Evolutionary conservation across 306 rosid genomes (phyloP).

Genomic region (Calophaca sinica): DNA sequence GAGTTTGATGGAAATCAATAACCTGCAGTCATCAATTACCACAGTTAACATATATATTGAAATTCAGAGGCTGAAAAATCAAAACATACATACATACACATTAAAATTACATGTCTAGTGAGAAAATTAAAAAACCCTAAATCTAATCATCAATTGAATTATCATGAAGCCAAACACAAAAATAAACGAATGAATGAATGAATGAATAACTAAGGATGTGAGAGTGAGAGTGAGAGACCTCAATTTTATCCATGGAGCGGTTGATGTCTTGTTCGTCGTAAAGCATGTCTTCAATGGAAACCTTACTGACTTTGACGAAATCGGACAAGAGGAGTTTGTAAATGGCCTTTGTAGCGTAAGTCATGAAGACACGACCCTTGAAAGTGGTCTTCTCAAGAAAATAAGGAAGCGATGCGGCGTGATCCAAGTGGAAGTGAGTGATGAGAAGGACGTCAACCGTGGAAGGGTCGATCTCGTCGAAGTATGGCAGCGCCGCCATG

Average conservation of each 20-base stretch:
- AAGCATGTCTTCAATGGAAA: constrained; percentile 92
- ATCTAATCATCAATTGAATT: neutral
- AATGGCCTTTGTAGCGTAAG: constrained; percentile 93
- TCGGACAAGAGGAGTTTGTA: constrained; percentile 86
- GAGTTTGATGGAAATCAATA: constrained; percentile 94
- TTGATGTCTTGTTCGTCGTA: constrained; percentile 87
- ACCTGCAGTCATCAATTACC: constrained; percentile 63
- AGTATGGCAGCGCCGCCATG: constrained; percentile 97
- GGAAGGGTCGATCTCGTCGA: constrained; percentile 96
- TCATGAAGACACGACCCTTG: constrained; percentile 94
- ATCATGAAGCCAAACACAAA: neutral
- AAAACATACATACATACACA: neutral
- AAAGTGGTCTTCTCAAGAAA: constrained; percentile 92
- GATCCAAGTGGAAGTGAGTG: constrained; percentile 95
- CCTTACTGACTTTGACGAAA: constrained; percentile 91
- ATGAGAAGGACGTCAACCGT: constrained; percentile 86
- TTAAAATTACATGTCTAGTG: neutral
- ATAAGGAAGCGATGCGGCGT: constrained; percentile 94
- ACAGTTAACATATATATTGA: neutral
- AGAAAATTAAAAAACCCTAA: neutral
- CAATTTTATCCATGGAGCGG: constrained; percentile 96
- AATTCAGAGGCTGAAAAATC: neutral
- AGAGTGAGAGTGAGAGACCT: constrained; percentile 52
- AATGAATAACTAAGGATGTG: too few species aligned
- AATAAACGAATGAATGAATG: too few species aligned